Percentiles rank a stretch among this genome's conserved stretches.
These are phyloP conservation scores for Fragaria vesca DNA, from an alignment of 306 rosid genomes.

Conservation along the genomic window DNA sequence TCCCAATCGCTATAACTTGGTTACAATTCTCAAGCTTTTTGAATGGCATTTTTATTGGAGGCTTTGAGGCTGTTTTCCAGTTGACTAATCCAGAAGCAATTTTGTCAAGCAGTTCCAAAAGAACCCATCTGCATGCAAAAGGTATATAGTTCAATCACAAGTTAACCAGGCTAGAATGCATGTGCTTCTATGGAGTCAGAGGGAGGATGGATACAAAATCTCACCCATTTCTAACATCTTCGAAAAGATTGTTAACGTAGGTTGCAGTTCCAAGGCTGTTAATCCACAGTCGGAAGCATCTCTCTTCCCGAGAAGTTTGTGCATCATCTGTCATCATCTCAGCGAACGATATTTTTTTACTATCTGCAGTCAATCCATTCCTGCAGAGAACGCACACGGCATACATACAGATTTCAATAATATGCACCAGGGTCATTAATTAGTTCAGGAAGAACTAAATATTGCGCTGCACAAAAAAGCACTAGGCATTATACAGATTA, in stretches of 20 bases:
- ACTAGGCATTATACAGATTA: background rate
- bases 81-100: slow-evolving; percentile 78
- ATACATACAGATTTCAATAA: background rate
- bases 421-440: background rate
- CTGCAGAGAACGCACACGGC: slow-evolving; percentile 39
- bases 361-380: slow-evolving; percentile 88
- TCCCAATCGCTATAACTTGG: slow-evolving; percentile 88
- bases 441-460: background rate
- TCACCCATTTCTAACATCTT: slow-evolving; percentile 96
- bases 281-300: slow-evolving; percentile 97
- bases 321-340: slow-evolving; percentile 99
- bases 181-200: background rate
- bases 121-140: slow-evolving; percentile 78
- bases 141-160: slow-evolving; percentile 28
- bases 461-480: background rate
- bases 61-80: slow-evolving; percentile 97
- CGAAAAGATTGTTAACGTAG: slow-evolving; percentile 87
- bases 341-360: slow-evolving; percentile 68
- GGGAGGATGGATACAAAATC: slow-evolving; percentile 20
- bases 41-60: slow-evolving; percentile 98
- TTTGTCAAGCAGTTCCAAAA: slow-evolving; percentile 96
- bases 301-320: slow-evolving; percentile 93
- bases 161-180: background rate
- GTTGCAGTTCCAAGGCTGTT: slow-evolving; percentile 92
- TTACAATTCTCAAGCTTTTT: slow-evolving; percentile 98